Percentiles rank a stretch among this genome's conserved stretches.
phyloP scores from a whole-genome alignment of 2,329 filamentous ascomycete species.

The Ascochyta lentis region DNA sequence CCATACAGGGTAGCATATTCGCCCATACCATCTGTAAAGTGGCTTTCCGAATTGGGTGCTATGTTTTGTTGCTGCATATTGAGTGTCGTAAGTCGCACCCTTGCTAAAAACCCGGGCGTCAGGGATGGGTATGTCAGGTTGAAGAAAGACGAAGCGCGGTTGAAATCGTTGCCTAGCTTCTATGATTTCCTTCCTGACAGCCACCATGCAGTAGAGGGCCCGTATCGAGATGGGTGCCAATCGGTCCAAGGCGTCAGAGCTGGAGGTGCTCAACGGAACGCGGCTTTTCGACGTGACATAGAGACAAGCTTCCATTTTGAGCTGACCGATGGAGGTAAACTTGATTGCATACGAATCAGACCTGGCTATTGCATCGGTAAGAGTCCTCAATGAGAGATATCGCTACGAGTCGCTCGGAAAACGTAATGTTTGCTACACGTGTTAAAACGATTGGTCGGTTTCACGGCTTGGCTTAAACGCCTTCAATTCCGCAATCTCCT shows the following conservation, averaged over 20 bases:
- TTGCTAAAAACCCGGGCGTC: conserved; percentile 1
- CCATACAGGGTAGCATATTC: conserved; percentile 14
- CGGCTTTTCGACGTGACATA: neutral
- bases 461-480: conserved; percentile 5
- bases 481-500: neutral
- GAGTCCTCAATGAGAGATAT: neutral
- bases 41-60: neutral
- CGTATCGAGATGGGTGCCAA: neutral
- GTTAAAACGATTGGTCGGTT: conserved; percentile 8
- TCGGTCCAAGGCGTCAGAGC: neutral
- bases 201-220: conserved; percentile 5
- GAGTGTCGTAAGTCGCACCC: neutral
- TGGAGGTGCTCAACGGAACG: neutral
- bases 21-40: conserved; percentile 7
- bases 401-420: conserved; percentile 5
- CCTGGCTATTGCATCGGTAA: neutral
- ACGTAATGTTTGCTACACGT: conserved; percentile 4
- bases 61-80: conserved; percentile 7
- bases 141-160: conserved; percentile 4
- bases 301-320: neutral
- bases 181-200: conserved; percentile 1
- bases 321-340: conserved; percentile 5
- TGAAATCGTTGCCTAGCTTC: neutral
- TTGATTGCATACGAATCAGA: neutral
- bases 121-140: conserved; percentile 3